Evolutionary conservation across 805 yeast genomes (phyloP).

Genomic region (Saccharomycopsis selenospora): DNA sequence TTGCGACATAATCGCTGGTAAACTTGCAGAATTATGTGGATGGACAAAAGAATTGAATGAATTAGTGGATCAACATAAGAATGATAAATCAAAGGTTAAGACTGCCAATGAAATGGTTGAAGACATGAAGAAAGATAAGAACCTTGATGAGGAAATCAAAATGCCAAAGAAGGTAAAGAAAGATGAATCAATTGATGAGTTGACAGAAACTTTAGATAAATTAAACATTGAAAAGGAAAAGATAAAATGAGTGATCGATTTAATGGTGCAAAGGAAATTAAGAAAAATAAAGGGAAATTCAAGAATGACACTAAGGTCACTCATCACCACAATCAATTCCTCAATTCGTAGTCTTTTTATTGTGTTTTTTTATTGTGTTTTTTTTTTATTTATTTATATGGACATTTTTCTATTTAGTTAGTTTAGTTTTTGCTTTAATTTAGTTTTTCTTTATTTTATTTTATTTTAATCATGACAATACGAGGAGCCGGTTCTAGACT

Average conservation of each 20-base stretch:
- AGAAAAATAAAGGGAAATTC: too few relatives aligned
- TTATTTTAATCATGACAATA: too few relatives aligned
- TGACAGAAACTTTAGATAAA: constrained; percentile 14
- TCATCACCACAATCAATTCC: too few relatives aligned
- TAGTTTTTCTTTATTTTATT: too few relatives aligned
- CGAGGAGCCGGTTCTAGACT: neutral
- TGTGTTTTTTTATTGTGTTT: too few relatives aligned
- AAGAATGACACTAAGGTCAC: too few relatives aligned
- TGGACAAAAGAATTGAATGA: constrained; percentile 53
- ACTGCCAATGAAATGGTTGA: constrained; percentile 25
- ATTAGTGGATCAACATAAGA: constrained; percentile 29
- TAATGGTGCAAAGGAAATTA: too few relatives aligned
- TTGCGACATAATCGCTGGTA: constrained; percentile 58
- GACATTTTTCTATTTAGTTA: too few relatives aligned
- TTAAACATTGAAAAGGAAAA: constrained; percentile 10
- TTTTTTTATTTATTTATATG: too few relatives aligned
- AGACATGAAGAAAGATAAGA: constrained; percentile 25
- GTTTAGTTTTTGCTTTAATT: too few relatives aligned
- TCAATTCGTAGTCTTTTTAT: too few relatives aligned
- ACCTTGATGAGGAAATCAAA: constrained; percentile 14
- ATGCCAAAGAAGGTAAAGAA: constrained; percentile 23
- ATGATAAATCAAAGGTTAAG: constrained; percentile 16
- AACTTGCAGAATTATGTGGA: constrained; percentile 47
- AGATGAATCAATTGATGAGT: constrained; percentile 22
- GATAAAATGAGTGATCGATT: too few relatives aligned